Evolutionary conservation across 2,329 filamentous ascomycete genomes (phyloP).

Genomic region (Fusarium nematophilum): DNA sequence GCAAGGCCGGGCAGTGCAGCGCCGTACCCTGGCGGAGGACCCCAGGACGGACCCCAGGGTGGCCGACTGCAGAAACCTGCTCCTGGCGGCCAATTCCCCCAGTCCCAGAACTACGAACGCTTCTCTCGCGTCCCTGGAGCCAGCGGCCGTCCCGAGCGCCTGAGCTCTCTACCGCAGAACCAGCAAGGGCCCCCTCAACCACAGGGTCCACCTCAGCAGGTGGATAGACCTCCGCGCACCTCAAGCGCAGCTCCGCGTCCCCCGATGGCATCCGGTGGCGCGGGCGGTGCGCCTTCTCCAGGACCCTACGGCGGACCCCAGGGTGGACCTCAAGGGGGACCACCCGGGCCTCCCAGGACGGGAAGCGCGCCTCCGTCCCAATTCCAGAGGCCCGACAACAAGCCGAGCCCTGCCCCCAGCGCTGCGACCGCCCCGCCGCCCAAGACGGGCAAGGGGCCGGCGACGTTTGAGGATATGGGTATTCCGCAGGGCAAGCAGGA

Average conservation of each 20-base stretch:
- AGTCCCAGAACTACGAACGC: conserved; percentile 44
- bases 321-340: conserved; percentile 28
- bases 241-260: conserved; percentile 39
- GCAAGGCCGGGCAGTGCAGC: conserved; percentile 34
- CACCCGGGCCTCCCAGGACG: conserved; percentile 43
- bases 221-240: conserved; percentile 34
- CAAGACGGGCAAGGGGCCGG: conserved; percentile 76
- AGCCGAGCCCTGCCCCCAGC: conserved; percentile 46
- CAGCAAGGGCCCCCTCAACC: conserved; percentile 13
- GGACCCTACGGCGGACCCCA: conserved; percentile 32
- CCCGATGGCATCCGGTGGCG: conserved; percentile 30
- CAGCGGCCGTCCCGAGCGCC: conserved; percentile 46
- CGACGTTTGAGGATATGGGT: conserved; percentile 98
- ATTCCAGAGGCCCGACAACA: conserved; percentile 43
- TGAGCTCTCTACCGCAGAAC: conserved; percentile 48
- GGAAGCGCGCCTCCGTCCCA: conserved; percentile 54
- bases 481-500: conserved; percentile 86
- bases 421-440: conserved; percentile 53
- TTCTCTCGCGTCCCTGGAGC: conserved; percentile 48
- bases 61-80: conserved; percentile 46
- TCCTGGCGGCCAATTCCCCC: conserved; percentile 39
- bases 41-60: conserved; percentile 48
- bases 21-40: conserved; percentile 47
- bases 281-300: conserved; percentile 40
- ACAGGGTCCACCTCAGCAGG: conserved; percentile 15